Evolutionary conservation across 2,329 filamentous ascomycete species (phyloP).

Genomic region (Clonostachys solani): DNA sequence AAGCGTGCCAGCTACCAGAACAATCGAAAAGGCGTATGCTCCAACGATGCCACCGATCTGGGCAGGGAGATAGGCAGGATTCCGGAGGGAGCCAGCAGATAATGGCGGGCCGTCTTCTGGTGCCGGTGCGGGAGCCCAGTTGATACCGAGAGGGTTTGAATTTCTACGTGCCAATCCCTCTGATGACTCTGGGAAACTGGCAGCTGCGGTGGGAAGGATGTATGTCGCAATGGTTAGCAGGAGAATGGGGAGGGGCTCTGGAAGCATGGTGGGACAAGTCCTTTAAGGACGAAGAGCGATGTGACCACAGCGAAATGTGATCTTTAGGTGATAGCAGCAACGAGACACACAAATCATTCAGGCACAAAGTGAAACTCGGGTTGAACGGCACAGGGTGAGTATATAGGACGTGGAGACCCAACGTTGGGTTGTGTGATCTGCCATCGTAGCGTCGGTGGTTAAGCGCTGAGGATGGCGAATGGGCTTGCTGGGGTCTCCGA

Average conservation of each 20-base stretch:
- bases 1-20: slow-evolving; percentile 66
- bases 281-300: slow-evolving; percentile 23
- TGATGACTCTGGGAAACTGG: not conserved
- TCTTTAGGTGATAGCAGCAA: slow-evolving; percentile 35
- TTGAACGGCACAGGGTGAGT: slow-evolving; percentile 40
- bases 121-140: slow-evolving; percentile 40
- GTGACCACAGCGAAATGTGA: slow-evolving; percentile 18
- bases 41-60: slow-evolving; percentile 82
- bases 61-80: slow-evolving; percentile 66
- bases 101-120: slow-evolving; percentile 57
- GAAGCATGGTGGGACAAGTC: slow-evolving; percentile 31
- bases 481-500: no score
- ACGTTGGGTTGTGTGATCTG: slow-evolving; percentile 44
- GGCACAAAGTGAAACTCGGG: slow-evolving; percentile 5
- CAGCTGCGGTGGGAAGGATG: not conserved
- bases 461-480: slow-evolving; percentile 20
- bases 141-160: slow-evolving; percentile 38
- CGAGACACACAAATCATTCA: slow-evolving; percentile 35
- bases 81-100: slow-evolving; percentile 52
- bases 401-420: slow-evolving; percentile 33
- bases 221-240: not conserved
- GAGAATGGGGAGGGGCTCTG: no score
- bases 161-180: slow-evolving; percentile 10
- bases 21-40: slow-evolving; percentile 74
- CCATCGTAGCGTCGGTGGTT: slow-evolving; percentile 31